These are phyloP conservation scores for Dissophora ornata DNA, from an alignment of 192 early-diverging fungal genomes.

Conservation along the genomic window DNA sequence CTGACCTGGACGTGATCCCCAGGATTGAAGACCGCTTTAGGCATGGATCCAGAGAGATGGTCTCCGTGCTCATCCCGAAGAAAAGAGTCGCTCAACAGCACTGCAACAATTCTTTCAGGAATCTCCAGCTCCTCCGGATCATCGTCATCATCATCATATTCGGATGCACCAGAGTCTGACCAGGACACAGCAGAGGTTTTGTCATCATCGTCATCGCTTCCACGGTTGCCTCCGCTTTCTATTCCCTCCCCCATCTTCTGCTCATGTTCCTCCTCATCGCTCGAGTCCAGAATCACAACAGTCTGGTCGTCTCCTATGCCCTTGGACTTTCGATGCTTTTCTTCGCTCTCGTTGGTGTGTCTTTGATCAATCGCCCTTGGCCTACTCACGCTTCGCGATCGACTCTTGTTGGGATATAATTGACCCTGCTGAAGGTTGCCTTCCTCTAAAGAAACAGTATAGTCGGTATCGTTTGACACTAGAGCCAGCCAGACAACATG, in stretches of 20 bases:
- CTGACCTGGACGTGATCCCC: neutral
- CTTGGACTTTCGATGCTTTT: too few species aligned
- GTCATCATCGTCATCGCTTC: neutral
- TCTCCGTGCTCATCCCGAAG: neutral
- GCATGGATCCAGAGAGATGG: neutral
- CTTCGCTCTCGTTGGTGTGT: too few species aligned
- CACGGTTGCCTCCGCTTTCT: neutral
- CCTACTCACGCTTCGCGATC: too few species aligned
- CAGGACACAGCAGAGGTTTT: neutral
- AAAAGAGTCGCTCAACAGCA: slow-evolving; percentile 9
- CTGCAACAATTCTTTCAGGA: slow-evolving; percentile 9
- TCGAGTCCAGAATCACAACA: slow-evolving; percentile 5
- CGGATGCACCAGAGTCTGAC: slow-evolving; percentile 13
- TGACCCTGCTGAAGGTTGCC: neutral
- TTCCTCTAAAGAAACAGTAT: neutral
- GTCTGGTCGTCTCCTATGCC: neutral
- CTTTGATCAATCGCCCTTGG: too few species aligned
- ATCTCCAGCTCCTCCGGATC: neutral
- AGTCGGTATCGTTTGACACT: too few species aligned
- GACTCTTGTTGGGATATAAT: neutral
- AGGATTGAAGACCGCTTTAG: too few species aligned
- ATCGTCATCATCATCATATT: slow-evolving; percentile 1
- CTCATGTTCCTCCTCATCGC: slow-evolving; percentile 5
- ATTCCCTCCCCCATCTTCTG: too few species aligned
- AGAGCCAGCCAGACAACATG: slow-evolving; percentile 13